These are phyloP conservation scores for Amphicarpaea edgeworthii DNA, from an alignment of 306 rosid species.

Conservation along the genomic window DNA sequence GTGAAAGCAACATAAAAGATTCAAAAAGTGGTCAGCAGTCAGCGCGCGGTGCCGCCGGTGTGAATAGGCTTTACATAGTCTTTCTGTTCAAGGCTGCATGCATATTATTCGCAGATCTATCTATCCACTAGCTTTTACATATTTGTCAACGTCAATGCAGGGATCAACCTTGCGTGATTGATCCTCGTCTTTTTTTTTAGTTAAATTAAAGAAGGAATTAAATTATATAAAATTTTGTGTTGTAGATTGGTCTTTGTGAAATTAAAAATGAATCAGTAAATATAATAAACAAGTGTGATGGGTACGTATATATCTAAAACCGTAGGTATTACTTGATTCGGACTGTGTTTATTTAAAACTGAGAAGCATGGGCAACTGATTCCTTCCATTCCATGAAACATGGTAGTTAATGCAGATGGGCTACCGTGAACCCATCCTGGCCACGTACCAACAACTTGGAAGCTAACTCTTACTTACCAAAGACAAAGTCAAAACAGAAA, in stretches of 20 bases:
- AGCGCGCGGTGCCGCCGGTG: too few species aligned
- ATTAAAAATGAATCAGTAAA: too few species aligned
- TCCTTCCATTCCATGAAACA: not conserved
- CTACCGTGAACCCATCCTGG: conserved; percentile 61
- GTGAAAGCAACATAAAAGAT: too few species aligned
- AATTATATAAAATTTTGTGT: too few species aligned
- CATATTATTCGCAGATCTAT: not conserved
- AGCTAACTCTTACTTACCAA: conserved; percentile 71
- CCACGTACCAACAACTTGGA: conserved; percentile 61
- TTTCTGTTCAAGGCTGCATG: conserved; percentile 4
- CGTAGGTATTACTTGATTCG: too few species aligned
- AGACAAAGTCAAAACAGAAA: conserved; percentile 60
- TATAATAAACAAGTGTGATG: too few species aligned
- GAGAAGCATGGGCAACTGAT: not conserved
- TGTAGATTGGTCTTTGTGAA: too few species aligned
- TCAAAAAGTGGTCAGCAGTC: conserved; percentile 1
- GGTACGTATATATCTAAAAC: too few species aligned
- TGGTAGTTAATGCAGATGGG: conserved; percentile 68
- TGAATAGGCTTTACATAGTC: too few species aligned
- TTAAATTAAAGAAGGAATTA: too few species aligned
- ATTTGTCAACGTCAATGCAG: conserved; percentile 16
- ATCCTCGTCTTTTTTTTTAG: too few species aligned
- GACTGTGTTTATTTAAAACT: too few species aligned
- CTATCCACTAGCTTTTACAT: not conserved
- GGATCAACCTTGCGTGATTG: not conserved